Percentiles rank a stretch among this genome's conserved stretches.
These are phyloP conservation scores for Lasiodiplodia theobromae DNA, from an alignment of 2,329 filamentous ascomycete genomes.

Conservation along the genomic window DNA sequence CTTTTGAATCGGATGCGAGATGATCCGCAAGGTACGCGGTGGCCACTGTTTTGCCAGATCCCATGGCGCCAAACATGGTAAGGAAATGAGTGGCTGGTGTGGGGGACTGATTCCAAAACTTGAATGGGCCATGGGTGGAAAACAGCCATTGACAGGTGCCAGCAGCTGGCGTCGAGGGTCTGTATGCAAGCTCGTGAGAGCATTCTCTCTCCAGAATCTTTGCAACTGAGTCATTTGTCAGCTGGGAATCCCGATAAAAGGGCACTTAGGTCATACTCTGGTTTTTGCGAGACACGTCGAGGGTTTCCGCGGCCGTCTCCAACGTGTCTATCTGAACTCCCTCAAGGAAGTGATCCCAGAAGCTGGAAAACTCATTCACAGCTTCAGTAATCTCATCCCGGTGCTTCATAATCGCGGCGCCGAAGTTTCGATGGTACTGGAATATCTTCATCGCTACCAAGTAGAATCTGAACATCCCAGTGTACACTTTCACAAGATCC, in stretches of 20 bases:
- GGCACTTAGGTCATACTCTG: not conserved
- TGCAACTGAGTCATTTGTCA: not conserved
- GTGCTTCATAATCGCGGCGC: not conserved
- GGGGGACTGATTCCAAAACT: not conserved
- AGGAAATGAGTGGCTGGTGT: not conserved
- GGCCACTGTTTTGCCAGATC: conserved; percentile 10
- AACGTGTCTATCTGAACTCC: not conserved
- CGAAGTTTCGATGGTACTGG: not conserved
- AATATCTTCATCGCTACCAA: not conserved
- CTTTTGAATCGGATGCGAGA: not conserved
- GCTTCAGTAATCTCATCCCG: not conserved
- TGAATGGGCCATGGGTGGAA: not conserved
- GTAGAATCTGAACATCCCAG: not conserved
- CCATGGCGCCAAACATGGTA: conserved; percentile 16
- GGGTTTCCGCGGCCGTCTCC: not conserved
- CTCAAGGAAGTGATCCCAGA: not conserved
- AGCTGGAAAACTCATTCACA: not conserved
- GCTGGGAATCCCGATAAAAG: too few species aligned
- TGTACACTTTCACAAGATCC: not conserved
- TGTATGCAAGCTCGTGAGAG: not conserved
- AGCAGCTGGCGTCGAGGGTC: not conserved
- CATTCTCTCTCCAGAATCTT: not conserved
- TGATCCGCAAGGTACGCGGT: conserved; percentile 8
- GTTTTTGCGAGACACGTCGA: not conserved
- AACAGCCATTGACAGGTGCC: conserved; percentile 18